Conservation (phyloP, 2,329 filamentous ascomycete genomes). For the Lasiodiplodia gonubiensis region DNA sequence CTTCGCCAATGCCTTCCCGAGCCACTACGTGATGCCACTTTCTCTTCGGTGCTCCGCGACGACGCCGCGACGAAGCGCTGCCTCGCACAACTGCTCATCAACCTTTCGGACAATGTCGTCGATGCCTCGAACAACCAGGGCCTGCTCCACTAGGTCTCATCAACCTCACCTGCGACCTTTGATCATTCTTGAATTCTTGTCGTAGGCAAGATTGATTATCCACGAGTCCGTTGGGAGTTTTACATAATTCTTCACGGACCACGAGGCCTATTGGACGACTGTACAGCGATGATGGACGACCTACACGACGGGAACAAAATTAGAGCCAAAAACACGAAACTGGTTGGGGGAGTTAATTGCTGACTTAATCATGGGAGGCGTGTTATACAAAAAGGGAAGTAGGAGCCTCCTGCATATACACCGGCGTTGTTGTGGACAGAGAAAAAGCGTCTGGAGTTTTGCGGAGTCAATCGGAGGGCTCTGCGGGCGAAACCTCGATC, state of each 20-base stretch:
- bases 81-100: slow-evolving; percentile 94
- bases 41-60: slow-evolving; percentile 93
- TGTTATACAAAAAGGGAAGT: slow-evolving; percentile 8
- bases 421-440: slow-evolving; percentile 20
- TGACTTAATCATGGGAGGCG: slow-evolving; percentile 20
- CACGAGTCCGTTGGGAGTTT: background rate
- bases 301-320: slow-evolving; percentile 18
- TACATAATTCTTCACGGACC: slow-evolving; percentile 5
- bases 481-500: slow-evolving; percentile 1
- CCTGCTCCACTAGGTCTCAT: slow-evolving; percentile 37
- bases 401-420: slow-evolving; percentile 23
- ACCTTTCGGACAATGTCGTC: slow-evolving; percentile 86
- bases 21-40: slow-evolving; percentile 97
- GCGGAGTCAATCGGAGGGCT: slow-evolving; percentile 11
- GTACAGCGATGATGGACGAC: slow-evolving; percentile 24
- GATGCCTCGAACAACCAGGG: slow-evolving; percentile 51
- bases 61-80: slow-evolving; percentile 98
- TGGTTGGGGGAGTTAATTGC: slow-evolving; percentile 9
- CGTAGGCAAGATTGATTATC: background rate
- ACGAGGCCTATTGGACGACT: slow-evolving; percentile 13
- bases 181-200: background rate
- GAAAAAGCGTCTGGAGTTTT: slow-evolving; percentile 26
- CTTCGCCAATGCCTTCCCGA: slow-evolving; percentile 95
- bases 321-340: background rate
- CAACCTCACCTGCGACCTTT: background rate